Evolutionary conservation across 2,329 filamentous ascomycete genomes (phyloP), one percentile per base, ranked within the genome.

Genomic region (Colletotrichum abscissum): DNA sequence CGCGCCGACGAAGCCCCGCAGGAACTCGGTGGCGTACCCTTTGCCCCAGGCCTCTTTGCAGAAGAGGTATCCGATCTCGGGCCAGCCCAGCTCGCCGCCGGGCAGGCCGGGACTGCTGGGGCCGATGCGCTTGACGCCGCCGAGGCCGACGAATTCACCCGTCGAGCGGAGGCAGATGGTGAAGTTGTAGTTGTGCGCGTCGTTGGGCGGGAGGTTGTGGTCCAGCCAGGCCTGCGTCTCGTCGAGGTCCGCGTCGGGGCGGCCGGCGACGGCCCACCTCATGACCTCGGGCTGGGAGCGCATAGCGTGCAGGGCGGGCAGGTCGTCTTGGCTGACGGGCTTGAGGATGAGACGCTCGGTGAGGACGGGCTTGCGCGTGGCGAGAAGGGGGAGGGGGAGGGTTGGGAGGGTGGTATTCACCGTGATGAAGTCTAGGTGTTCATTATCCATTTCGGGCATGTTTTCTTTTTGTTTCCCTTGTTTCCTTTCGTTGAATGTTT

Each of bases 251-350:
- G 77, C 73, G 80, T 92, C 87, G 9, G 82, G 76, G 9, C 76
- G 69, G 70, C 85, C 86, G 75, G 78, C 75, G 3, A 74, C 67
- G 66, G 91, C 91, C 85, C 87, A 91, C 67, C 80, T 80, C 92
- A 94, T 93, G 59, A 92, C 89, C 75, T 91, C 89, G 5, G 86
- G 85, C 78, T 91, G 85, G 16, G 83, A 84, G 28, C 91, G 89
- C 66, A 94, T 82, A 26, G 81, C 80, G 74, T 89, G 82, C 19
- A 91, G 73, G 7, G 82, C 86, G 1, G 82, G 80, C 2, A 89
- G 81, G 79, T 93, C 91, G 3, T 85, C 81, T 22, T 84, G 79
- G 1, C 77, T 76, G 52, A 89, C 80, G 2, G 88, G 87, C 19
- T 90, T 84, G 64, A 93, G 80, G 30, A 89, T 77, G 24, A 93